Evolutionary conservation across 495 filamentous ascomycete species (phyloP), one percentile per base, ranked within the genome.

Genomic region (Thozetella sp.): DNA sequence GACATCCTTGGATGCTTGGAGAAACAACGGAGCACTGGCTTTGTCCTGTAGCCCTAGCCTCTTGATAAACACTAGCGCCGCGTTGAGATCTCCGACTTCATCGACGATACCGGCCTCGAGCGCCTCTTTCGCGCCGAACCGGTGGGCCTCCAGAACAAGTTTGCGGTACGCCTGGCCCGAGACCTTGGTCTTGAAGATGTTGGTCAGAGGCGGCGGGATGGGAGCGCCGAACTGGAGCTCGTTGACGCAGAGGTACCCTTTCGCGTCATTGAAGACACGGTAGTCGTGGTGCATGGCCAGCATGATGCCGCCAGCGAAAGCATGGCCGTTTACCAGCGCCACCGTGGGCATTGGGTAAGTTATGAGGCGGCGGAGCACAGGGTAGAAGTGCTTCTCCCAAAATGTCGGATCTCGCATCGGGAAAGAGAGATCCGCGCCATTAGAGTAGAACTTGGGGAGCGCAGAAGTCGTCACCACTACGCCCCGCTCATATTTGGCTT

Each of bases 231-330:
- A 83, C 22, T 90, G 86, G 11, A 90, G 72, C 67, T 91, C 89
- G 63, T 91, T 90, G 30, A 91, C 69, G 66, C 88, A 90, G 19
- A 89, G 67, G 64, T 83, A 90, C 1, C 89, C 89, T 53, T 80
- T 81, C 15, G 74, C 56, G 0, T 85, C 84, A 59, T 89, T 90
- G 74, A 88, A 83, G 59, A 89, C 72, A 0, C 89, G 82, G 68
- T 91, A 92, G 69, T 92, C 89, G 74, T 90, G 88, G 68, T 87
- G 84, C 87, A 90, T 89, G 50, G 88, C 83, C 12, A 88, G 68
- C 85, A 92, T 90, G 62, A 90, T 75, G 51, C 87, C 89, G 37
- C 79, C 89, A 20, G 89, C 89, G 70, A 92, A 92, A 51, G 82
- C 84, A 66, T 92, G 89, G 20, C 89, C 89, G 56, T 90, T 90